These are phyloP conservation scores for Moniliella sp. DNA, from an alignment of 1,284 basidiomycete species.

Conservation along the genomic window DNA sequence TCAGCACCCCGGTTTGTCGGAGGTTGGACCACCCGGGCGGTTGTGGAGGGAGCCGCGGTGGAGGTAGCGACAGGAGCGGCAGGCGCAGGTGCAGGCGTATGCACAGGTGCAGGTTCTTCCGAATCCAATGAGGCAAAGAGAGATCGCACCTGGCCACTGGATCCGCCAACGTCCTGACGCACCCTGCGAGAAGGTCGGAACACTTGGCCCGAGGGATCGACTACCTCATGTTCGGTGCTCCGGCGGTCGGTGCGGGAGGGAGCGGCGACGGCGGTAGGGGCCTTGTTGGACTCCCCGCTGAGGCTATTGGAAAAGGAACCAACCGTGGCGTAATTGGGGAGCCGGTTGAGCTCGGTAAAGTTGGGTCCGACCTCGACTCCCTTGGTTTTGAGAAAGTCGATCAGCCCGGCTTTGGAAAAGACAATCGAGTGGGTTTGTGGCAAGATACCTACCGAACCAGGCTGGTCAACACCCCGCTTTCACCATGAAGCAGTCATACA, in stretches of 20 bases:
- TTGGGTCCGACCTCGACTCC: constrained; percentile 17
- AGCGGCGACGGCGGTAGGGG: not conserved
- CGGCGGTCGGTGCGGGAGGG: too few species aligned
- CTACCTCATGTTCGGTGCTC: not conserved
- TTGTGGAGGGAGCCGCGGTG: too few species aligned
- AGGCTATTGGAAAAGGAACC: constrained; percentile 5
- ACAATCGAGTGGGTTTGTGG: constrained; percentile 14
- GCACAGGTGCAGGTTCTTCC: too few species aligned
- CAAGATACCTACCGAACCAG: constrained; percentile 7
- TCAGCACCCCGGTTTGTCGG: too few species aligned
- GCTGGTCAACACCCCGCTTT: not conserved
- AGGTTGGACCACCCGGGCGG: too few species aligned
- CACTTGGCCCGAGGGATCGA: not conserved
- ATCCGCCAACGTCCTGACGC: not conserved
- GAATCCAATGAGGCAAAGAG: not conserved
- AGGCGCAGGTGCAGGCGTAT: too few species aligned
- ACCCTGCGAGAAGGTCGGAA: not conserved
- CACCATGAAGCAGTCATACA: not conserved
- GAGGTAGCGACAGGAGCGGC: too few species aligned
- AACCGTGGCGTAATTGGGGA: constrained; percentile 20
- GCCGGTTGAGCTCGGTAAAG: constrained; percentile 14
- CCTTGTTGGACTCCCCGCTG: not conserved
- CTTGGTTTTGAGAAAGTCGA: constrained; percentile 21
- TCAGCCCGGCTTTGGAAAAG: constrained; percentile 18
- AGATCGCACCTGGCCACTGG: not conserved